Evolutionary conservation across 495 filamentous ascomycete genomes (phyloP).

Genomic region (Xylaria bambusicola): DNA sequence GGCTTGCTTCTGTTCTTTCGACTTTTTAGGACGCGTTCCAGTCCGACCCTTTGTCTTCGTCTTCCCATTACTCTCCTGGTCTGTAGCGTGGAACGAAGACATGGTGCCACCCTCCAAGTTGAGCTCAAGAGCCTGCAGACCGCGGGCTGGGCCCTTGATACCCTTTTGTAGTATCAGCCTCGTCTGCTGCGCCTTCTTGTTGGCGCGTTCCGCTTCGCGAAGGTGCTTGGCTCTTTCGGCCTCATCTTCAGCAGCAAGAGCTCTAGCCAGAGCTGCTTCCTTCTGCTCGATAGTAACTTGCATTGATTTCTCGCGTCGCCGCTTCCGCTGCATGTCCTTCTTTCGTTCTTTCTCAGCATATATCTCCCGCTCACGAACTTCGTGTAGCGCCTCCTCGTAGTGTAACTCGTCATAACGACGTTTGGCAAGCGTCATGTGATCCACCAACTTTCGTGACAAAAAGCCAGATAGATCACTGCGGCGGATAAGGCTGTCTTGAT

Average conservation of each 20-base stretch:
- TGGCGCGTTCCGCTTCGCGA: constrained; percentile 77
- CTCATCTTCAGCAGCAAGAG: constrained; percentile 72
- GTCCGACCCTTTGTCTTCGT: constrained; percentile 66
- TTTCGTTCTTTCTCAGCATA: constrained; percentile 98
- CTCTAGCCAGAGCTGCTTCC: constrained; percentile 73
- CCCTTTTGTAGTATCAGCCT: constrained; percentile 79
- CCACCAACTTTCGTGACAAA: constrained; percentile 38
- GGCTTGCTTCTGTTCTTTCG: constrained; percentile 94
- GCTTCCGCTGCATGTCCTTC: constrained; percentile 98
- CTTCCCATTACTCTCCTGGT: constrained; percentile 57
- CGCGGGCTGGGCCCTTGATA: constrained; percentile 78
- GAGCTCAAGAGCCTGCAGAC: constrained; percentile 71
- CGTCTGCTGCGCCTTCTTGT: constrained; percentile 85
- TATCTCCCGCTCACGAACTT: constrained; percentile 86
- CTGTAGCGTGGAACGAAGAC: constrained; percentile 75
- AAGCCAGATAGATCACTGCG: constrained; percentile 37
- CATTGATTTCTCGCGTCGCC: constrained; percentile 94
- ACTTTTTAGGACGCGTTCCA: constrained; percentile 76
- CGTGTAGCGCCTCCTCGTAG: constrained; percentile 68
- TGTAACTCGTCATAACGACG: constrained; percentile 50
- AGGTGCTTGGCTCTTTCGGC: constrained; percentile 74
- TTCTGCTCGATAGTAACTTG: constrained; percentile 84
- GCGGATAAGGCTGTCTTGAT: constrained; percentile 59
- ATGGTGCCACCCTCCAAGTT: constrained; percentile 88
- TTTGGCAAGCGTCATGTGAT: constrained; percentile 53